These are phyloP conservation scores for Linderina pennispora DNA, from an alignment of 192 early-diverging fungal genomes.

Conservation along the genomic window DNA sequence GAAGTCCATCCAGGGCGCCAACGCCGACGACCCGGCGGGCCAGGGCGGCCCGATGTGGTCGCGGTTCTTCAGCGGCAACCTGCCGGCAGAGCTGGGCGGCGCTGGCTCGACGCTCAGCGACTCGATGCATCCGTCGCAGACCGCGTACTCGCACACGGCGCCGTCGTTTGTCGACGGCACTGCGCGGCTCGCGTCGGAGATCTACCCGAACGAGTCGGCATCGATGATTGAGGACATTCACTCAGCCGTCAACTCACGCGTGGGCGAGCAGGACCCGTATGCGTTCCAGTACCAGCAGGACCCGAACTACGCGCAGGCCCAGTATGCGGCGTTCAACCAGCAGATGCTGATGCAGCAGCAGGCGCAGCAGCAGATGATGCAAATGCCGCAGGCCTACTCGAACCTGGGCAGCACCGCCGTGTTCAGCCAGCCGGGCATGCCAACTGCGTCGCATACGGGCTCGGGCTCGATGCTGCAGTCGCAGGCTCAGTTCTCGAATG, in stretches of 20 bases:
- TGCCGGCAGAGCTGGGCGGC: constrained; percentile 54
- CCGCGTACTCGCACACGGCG: constrained; percentile 20
- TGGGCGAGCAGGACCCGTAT: constrained; percentile 45
- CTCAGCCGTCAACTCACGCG: constrained; percentile 49
- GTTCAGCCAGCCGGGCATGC: constrained; percentile 34
- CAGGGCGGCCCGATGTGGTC: constrained; percentile 63
- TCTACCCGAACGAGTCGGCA: constrained; percentile 48
- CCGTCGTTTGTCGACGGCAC: constrained; percentile 41
- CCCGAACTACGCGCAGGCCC: constrained; percentile 18
- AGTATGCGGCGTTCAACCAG: constrained; percentile 32
- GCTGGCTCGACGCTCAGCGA: constrained; percentile 60
- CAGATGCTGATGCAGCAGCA: constrained; percentile 11
- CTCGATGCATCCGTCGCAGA: constrained; percentile 43
- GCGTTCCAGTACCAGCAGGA: constrained; percentile 25
- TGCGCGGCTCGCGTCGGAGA: constrained; percentile 34
- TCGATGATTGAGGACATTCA: constrained; percentile 51
- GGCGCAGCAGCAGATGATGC: constrained; percentile 26
- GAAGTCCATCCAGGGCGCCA: constrained; percentile 50
- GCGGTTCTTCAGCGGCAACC: constrained; percentile 70
- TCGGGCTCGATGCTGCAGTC: constrained; percentile 37
- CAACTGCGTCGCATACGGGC: constrained; percentile 17
- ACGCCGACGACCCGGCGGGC: constrained; percentile 11
- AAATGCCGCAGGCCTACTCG: constrained; percentile 34
- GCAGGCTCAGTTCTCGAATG: constrained; percentile 27
- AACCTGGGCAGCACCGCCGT: constrained; percentile 44